Base-by-base conservation (phyloP, 2,329 filamentous ascomycete species). In the Neurospora sp. region DNA sequence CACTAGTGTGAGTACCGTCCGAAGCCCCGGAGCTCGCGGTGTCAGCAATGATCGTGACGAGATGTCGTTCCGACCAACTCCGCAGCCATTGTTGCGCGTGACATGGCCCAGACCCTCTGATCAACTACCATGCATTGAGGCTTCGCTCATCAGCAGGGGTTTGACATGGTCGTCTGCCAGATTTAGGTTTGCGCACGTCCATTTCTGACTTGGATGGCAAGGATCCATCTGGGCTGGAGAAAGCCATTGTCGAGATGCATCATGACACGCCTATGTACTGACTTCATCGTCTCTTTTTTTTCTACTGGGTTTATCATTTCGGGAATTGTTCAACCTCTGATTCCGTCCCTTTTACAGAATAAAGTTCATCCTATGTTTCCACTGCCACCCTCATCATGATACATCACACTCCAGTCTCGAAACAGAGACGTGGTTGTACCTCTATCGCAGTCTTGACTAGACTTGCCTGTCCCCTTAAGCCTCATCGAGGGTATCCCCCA, bases 131-230 rank as follows among this genome's bases (percentile, higher is more conserved):
- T 72, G 72, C 74, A 71, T 68, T 70, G 71, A 68, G 72, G 71
- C 72, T 70, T 72, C 73, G 73, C 72, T 70, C 67, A 68, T 19
- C 38, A 68, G 68, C 70, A 69, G 40, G 72, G 73, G 70, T 46
- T n/a, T 68, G 72, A 73, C 69, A 67, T 68, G 68, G 46, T 69
- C 62, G 66, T 70, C 40, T 71, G 58, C 72, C 70, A 71, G 69
- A 72, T 74, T 69, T 69, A 67, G 58, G 69, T 71, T 69, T 67
- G 74, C 71, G 75, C 76, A 76, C 74, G 76, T 75, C 73, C 75
- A 66, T 75, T 73, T 70, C 71, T 46, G 70, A 70, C 72, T 68
- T 69, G 66, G 72, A 72, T 36, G 39, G 67, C 66, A 70, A 70
- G 69, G 73, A 72, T 71, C 68, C 71, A 66, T 36, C 39, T 67